Evolutionary conservation across 192 early-diverging fungal species (phyloP), one percentile per base, ranked within the genome.

Genomic region (Oehlia diaphana): DNA sequence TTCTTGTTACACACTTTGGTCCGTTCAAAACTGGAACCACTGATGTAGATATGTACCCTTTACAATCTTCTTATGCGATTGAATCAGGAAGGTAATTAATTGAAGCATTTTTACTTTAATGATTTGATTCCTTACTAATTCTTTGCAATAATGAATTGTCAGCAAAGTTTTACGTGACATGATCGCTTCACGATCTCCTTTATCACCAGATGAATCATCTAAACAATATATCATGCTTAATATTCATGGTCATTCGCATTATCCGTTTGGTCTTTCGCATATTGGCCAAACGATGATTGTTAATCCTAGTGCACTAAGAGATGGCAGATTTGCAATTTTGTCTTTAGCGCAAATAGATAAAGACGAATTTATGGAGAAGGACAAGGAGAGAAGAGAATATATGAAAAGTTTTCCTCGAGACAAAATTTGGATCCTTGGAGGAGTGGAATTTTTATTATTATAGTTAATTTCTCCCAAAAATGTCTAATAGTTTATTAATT

Each of bases 201-300:
- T 23, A 35, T 37, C n/a, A 0, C n/a, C 39, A 26, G 26, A 31
- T 33, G 44, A 77, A 67, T 19, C 47, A 68, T 49, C 42, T n/a
- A 9, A 53, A 14, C 61, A 49, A 19, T 49, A 49, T 4, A 65
- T 77, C 33, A 21, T 12, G 16, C 13, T 77, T 35, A 77, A 77
- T 53, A 58, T 77, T 68, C 76, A 77, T 49, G 76, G 76, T 50
- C 76, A 77, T 49, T 47, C 76, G 10, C 76, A 77, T 68, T 77
- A 31, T 66, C 44, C 76, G 9, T 77, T 77, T 68, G 76, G 76
- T 1, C 47, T 77, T 37, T 67, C 76, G 53, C 76, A 77, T 33
- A 33, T 77, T 42, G 76, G 76, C 9, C 76, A 68, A n/a, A 77
- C 76, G 4, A 26, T 68, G 42, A 33, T 77, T 4, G 33, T 77